A percentile compares a stretch with the other conserved stretches of the same genome.
Evolutionary conservation across 441 rosid species (phyloP).

Genomic region (Biscutella laevigata): DNA sequence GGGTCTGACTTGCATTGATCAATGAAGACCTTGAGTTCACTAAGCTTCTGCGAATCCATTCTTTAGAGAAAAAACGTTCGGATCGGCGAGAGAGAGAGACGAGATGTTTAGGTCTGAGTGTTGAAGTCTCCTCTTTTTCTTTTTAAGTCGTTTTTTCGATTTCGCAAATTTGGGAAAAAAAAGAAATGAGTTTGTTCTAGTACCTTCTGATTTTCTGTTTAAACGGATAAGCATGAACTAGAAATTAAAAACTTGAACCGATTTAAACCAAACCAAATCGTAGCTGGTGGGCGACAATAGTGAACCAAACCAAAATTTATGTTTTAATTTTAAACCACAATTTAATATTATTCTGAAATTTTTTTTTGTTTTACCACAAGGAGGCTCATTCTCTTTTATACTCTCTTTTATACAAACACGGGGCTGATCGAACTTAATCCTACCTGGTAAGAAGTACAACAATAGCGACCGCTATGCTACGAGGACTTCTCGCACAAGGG

Average conservation of each 20-base stretch:
- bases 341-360: no score
- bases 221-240: slow-evolving; percentile 25
- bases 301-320: no score
- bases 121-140: slow-evolving; percentile 16
- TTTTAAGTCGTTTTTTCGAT: not conserved
- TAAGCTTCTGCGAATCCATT: slow-evolving; percentile 63
- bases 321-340: no score
- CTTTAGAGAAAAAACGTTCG: not conserved
- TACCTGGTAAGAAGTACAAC: no score
- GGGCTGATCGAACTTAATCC: no score
- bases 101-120: slow-evolving; percentile 3
- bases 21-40: slow-evolving; percentile 55
- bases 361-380: no score
- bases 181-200: slow-evolving; percentile 11
- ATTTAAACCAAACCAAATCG: not conserved
- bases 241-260: not conserved
- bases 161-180: not conserved
- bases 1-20: slow-evolving; percentile 77
- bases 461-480: no score
- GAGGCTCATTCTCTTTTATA: no score
- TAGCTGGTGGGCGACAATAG: no score
- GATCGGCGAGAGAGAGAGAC: slow-evolving; percentile 15
- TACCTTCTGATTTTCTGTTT: slow-evolving; percentile 12
- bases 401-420: no score
- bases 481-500: no score